phyloP scores from a whole-genome alignment of 129 eudicot species.

The sunflower (Helianthus annuus) region DNA sequence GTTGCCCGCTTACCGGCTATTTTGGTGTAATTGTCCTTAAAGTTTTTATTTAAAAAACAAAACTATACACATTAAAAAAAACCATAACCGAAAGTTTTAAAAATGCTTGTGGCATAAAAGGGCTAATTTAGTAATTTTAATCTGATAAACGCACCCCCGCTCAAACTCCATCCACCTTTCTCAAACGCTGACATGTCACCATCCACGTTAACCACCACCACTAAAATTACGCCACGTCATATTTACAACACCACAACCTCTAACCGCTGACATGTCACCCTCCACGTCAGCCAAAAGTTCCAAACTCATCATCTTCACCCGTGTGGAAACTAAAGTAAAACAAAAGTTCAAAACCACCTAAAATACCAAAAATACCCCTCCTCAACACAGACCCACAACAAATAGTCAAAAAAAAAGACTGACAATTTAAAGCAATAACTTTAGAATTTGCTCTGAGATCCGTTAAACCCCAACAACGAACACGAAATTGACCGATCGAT shows the following conservation, averaged over 20 bases:
- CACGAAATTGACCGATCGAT: background rate
- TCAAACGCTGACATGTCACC: slow-evolving; percentile 5
- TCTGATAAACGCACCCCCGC: no score
- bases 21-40: no score
- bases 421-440: background rate
- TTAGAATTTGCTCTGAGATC: background rate
- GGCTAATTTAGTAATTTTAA: no score
- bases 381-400: background rate
- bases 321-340: background rate
- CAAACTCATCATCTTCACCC: background rate
- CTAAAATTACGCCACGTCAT: background rate
- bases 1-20: no score
- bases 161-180: background rate
- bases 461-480: background rate
- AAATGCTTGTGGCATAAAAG: no score
- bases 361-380: background rate
- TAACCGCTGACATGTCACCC: background rate
- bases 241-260: background rate
- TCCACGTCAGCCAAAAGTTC: background rate
- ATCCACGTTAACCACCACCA: slow-evolving; percentile 4
- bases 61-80: no score
- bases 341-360: background rate
- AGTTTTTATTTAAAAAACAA: no score
- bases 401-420: background rate
- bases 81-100: no score